Evolutionary conservation across 495 filamentous ascomycete species (phyloP).

Genomic region (Penicillium crystallinum): DNA sequence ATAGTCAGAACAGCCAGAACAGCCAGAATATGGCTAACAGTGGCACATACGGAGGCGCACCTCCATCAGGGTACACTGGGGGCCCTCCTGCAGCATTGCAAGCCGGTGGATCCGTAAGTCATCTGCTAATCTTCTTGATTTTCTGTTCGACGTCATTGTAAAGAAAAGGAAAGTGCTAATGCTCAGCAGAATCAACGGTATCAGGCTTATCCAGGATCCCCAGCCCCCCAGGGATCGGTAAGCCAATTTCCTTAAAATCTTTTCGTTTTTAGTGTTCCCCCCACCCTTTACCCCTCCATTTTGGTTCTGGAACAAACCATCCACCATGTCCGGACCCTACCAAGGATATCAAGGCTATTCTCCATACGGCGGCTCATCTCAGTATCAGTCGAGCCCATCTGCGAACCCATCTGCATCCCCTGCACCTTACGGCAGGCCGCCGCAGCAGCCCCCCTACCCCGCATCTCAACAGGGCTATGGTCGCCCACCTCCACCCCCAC

Average conservation of each 20-base stretch:
- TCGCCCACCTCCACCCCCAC: constrained; percentile 27
- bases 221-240: constrained; percentile 38
- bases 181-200: constrained; percentile 23
- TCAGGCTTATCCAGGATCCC: constrained; percentile 40
- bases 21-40: constrained; percentile 19
- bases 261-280: constrained; percentile 10
- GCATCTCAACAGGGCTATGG: constrained; percentile 23
- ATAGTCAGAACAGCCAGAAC: constrained; percentile 9
- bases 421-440: constrained; percentile 27
- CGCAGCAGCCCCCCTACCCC: constrained; percentile 22
- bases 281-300: constrained; percentile 9
- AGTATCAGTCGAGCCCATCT: constrained; percentile 19
- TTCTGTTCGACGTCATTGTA: constrained; percentile 22
- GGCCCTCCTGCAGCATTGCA: constrained; percentile 37
- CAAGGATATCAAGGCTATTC: constrained; percentile 25
- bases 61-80: constrained; percentile 40
- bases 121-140: constrained; percentile 21
- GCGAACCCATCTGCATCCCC: constrained; percentile 33
- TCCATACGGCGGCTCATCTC: constrained; percentile 36
- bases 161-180: not conserved
- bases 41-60: constrained; percentile 34
- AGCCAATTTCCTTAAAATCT: constrained; percentile 20
- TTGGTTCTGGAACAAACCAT: constrained; percentile 5
- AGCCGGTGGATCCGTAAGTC: constrained; percentile 40
- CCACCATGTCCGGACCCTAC: constrained; percentile 39